Evolutionary conservation across 2,329 filamentous ascomycete genomes (phyloP), one percentile per base, ranked within the genome.

Genomic region (Moelleriella libera): DNA sequence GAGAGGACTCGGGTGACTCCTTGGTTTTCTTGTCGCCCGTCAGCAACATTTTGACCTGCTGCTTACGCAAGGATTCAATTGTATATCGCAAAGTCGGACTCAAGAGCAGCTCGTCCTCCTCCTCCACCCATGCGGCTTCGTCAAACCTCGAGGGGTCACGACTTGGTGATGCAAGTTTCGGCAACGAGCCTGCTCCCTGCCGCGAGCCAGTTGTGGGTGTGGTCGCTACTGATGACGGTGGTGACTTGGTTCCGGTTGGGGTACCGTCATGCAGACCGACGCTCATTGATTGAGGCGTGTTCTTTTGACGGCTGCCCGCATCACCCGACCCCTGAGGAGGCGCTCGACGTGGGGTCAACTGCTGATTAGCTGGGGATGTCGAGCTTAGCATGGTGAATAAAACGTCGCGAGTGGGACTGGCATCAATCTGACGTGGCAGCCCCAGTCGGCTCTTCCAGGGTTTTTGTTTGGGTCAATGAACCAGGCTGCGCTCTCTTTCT

Each of bases 11-110:
- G 31, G 43, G 50, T 21, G 44, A 30, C 14, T 42, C 45, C 41
- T 46, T 47, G 41, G 48, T 47, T 50, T 49, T 55, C 45, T 53
- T 59, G 53, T 63, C 58, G 47, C 58, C 54, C 45, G 62, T 63
- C 34, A 58, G 58, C 45, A 54, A 55, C 61, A 58, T 60, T 30
- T 56, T 51, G 55, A 64, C 11, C 29, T 14, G 43, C 39, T 46
- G 30, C 14, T 43, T 47, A 30, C 34, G 40, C n/a, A 49, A 44
- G 29, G 41, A 31, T 7, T 47, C 44, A 30, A 47, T 45, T 4
- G 45, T 49, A 61, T 63, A 45, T 60, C 21, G 21, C 21, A 64
- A 50, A 31, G 39, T 39, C 9, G 51, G 45, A 29, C 37, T 45
- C 12, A 41, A 30, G 9, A 41, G 45, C 5, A 40, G 37, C 37